Percentiles rank a stretch among this genome's conserved stretches.
These are phyloP conservation scores for Aspergillus pseudoviridinutans DNA, from an alignment of 2,329 filamentous ascomycete genomes.

Conservation along the genomic window DNA sequence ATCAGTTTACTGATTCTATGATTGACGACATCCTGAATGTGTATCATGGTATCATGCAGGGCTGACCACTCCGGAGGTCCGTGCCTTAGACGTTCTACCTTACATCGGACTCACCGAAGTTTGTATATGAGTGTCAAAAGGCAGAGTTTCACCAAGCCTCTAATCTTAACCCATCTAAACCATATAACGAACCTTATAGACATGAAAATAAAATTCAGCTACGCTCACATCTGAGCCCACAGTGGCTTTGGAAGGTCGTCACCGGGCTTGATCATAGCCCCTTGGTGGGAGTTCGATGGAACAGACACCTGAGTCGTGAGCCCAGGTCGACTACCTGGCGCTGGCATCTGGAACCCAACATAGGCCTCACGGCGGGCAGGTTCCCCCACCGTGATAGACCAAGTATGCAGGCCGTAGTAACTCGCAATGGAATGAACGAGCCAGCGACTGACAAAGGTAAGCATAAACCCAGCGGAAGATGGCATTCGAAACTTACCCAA, in stretches of 20 bases:
- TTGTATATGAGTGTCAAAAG: neutral
- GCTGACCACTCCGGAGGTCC: neutral
- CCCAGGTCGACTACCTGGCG: slow-evolving; percentile 22
- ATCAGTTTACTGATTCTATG: neutral
- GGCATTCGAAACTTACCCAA: slow-evolving; percentile 60
- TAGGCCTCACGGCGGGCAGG: slow-evolving; percentile 77
- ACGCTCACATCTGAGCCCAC: slow-evolving; percentile 32
- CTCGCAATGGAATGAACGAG: slow-evolving; percentile 86
- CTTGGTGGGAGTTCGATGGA: slow-evolving; percentile 22
- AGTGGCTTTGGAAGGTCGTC: slow-evolving; percentile 37
- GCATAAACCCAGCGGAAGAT: slow-evolving; percentile 9
- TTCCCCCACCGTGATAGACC: slow-evolving; percentile 68
- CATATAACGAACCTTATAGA: neutral
- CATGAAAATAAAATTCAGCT: slow-evolving; percentile 2
- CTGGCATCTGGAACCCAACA: slow-evolving; percentile 58
- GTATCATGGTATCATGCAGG: neutral
- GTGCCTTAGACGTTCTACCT: neutral
- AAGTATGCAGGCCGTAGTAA: slow-evolving; percentile 86
- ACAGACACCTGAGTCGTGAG: slow-evolving; percentile 19
- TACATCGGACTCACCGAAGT: neutral
- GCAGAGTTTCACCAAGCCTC: neutral
- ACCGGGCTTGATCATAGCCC: slow-evolving; percentile 29
- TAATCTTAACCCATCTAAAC: neutral
- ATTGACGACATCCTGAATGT: neutral
- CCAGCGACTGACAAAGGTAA: slow-evolving; percentile 63